Base-by-base conservation (phyloP, 805 yeast genomes). In the Clavispora santaluciae region DNA sequence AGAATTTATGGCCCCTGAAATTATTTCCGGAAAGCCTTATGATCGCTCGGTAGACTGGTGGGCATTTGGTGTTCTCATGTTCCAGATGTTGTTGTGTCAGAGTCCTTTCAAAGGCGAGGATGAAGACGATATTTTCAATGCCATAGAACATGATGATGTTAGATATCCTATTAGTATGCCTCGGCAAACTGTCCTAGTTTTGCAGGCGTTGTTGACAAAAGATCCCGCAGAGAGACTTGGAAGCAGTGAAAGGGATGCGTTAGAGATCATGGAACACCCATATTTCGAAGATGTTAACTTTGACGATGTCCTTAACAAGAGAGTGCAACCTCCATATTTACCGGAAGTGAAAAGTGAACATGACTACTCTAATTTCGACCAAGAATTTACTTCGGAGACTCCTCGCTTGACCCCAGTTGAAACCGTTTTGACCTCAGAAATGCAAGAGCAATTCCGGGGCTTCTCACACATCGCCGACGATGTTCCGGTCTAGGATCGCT, bases 1-100 rank as follows among this genome's bases (percentile, higher is more conserved):
- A 0, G 99, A 93, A 63, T 86, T 93, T 53, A 93, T 93, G 96
- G 99, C 99, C 1, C 99, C 99, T 0, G 99, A 93, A 64, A 91
- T 93, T 51, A 72, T 93, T 57, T 82, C 87, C 49, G 98, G 93
- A 40, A 95, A 90, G 62, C 85, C 82, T 44, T 93, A 93, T 57
- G 93, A 89, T 39, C 80, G 95, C 57, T 85, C 93, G 29, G 99
- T 93, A 40, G 99, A 93, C 66, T 93, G 99, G 99, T 93, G 99
- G 99, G 98, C 99, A 1, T 88, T 90, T 72, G 99, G 99, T 43
- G 98, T 93, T 22, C 73, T 93, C 49, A 71, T 93, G 50, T 93
- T 91, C 64, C 99, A 93, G 65, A 93, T 93, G 99, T 72, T 93
- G 42, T 73, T 93, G 43, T 93, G 96, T 39, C 95, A 91, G 64